Percentiles rank a stretch among this genome's conserved stretches.
Evolutionary conservation across 805 yeast species (phyloP).

Genomic region (Blastobotrys terrestris): DNA sequence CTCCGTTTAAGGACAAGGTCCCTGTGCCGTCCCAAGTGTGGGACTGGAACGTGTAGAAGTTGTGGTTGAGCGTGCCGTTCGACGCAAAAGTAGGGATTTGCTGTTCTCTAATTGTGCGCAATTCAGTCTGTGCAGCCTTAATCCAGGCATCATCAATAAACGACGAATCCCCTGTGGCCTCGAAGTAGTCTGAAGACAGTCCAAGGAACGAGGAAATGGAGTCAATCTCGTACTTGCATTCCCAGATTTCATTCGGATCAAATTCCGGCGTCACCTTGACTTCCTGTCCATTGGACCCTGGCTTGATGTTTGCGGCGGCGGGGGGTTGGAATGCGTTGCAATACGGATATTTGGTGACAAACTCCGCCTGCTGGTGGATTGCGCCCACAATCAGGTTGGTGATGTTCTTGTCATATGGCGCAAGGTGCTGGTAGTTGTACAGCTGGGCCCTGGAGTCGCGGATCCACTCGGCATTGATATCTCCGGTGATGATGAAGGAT

Average conservation of each 20-base stretch:
- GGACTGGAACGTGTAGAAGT: slow-evolving; percentile 64
- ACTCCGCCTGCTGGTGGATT: slow-evolving; percentile 68
- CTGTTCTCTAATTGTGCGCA: slow-evolving; percentile 53
- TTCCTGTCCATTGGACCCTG: slow-evolving; percentile 36
- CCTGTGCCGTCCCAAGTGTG: slow-evolving; percentile 73
- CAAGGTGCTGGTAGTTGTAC: slow-evolving; percentile 63
- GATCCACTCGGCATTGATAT: slow-evolving; percentile 90
- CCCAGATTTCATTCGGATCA: slow-evolving; percentile 71
- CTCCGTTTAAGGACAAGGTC: slow-evolving; percentile 70
- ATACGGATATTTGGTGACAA: slow-evolving; percentile 59
- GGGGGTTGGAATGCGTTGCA: slow-evolving; percentile 95
- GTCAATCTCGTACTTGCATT: slow-evolving; percentile 86
- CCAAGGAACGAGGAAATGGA: slow-evolving; percentile 78
- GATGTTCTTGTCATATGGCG: slow-evolving; percentile 45
- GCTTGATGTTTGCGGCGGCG: slow-evolving; percentile 30
- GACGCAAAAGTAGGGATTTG: slow-evolving; percentile 44
- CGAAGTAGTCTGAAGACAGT: slow-evolving; percentile 61
- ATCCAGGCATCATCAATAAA: slow-evolving; percentile 53
- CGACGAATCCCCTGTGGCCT: slow-evolving; percentile 18
- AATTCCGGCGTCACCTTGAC: slow-evolving; percentile 69
- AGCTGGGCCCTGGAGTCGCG: slow-evolving; percentile 83
- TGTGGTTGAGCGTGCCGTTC: slow-evolving; percentile 41
- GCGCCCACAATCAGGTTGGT: slow-evolving; percentile 64
- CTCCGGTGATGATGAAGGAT: slow-evolving; percentile 84
- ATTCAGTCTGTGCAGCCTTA: slow-evolving; percentile 46